These are phyloP conservation scores for Ophiostoma triangulosporum DNA, from an alignment of 2,329 filamentous ascomycete genomes.

Conservation along the genomic window DNA sequence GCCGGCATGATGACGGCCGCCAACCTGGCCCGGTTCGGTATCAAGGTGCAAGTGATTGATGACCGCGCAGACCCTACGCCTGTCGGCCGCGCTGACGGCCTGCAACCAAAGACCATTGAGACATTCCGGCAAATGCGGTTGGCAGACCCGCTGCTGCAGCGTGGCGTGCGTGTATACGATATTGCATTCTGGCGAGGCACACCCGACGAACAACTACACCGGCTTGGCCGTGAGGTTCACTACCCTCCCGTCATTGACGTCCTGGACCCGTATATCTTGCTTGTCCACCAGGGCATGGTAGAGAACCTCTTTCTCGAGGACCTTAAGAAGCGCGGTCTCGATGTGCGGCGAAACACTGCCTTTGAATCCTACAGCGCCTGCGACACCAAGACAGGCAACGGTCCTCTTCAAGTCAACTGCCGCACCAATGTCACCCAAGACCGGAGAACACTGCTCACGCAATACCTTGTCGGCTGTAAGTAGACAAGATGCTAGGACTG, in stretches of 20 bases:
- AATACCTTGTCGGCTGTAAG: conserved; percentile 54
- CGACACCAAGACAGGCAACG: conserved; percentile 29
- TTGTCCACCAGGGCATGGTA: conserved; percentile 62
- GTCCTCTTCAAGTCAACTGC: conserved; percentile 37
- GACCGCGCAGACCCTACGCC: conserved; percentile 21
- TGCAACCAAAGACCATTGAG: conserved; percentile 69
- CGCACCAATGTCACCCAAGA: conserved; percentile 38
- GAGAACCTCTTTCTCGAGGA: conserved; percentile 59
- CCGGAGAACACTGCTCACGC: conserved; percentile 31
- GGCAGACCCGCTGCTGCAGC: conserved; percentile 52
- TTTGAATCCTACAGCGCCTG: conserved; percentile 45
- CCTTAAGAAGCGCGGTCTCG: conserved; percentile 47
- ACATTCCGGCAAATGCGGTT: conserved; percentile 60
- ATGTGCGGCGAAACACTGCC: conserved; percentile 48
- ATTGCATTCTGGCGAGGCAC: conserved; percentile 58
- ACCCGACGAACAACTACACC: conserved; percentile 37
- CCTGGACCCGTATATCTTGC: conserved; percentile 39
- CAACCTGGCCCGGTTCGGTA: conserved; percentile 42
- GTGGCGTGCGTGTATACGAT: conserved; percentile 58
- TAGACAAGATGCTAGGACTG: neutral
- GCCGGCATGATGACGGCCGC: conserved; percentile 36
- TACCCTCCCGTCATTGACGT: conserved; percentile 46
- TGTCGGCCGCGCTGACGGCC: conserved; percentile 47
- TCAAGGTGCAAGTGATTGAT: conserved; percentile 18
- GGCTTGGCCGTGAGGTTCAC: conserved; percentile 37